Evolutionary conservation across 176 grass and related monocot genomes (phyloP).

Genomic region (Rhynchospora tenuis): DNA sequence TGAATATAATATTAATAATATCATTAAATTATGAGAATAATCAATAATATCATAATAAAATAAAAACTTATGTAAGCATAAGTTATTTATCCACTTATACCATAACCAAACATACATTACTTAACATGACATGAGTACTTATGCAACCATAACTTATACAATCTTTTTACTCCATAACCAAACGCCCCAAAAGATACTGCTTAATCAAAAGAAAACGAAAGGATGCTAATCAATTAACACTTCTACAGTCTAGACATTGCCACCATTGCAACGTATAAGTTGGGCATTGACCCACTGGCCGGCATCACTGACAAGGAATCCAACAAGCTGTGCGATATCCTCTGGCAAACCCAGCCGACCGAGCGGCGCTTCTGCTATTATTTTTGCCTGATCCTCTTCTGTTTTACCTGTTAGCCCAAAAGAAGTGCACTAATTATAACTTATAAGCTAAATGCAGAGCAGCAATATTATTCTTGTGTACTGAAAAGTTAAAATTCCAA

Average conservation of each 20-base stretch:
- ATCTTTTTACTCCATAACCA: no score
- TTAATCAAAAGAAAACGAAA: neutral
- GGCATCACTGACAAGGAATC: constrained; percentile 57
- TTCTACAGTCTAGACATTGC: constrained; percentile 21
- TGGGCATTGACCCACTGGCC: constrained; percentile 59
- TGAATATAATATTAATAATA: no score
- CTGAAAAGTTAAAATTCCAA: neutral
- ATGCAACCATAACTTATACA: no score
- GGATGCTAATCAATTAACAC: neutral
- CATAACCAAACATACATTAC: no score
- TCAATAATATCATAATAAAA: no score
- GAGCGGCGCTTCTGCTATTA: constrained; percentile 43
- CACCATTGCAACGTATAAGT: constrained; percentile 52
- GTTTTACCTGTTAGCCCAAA: constrained; percentile 28
- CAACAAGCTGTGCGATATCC: constrained; percentile 49
- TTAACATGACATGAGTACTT: no score
- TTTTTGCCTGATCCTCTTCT: constrained; percentile 24
- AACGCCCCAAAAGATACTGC: neutral
- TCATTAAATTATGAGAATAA: no score
- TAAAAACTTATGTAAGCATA: no score
- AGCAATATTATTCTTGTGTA: neutral
- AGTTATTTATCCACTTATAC: no score
- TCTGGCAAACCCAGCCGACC: constrained; percentile 35
- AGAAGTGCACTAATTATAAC: neutral
- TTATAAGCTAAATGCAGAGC: neutral